Conservation (phyloP, 164 flowering plant species). For the Stephania yunnanensis region DNA sequence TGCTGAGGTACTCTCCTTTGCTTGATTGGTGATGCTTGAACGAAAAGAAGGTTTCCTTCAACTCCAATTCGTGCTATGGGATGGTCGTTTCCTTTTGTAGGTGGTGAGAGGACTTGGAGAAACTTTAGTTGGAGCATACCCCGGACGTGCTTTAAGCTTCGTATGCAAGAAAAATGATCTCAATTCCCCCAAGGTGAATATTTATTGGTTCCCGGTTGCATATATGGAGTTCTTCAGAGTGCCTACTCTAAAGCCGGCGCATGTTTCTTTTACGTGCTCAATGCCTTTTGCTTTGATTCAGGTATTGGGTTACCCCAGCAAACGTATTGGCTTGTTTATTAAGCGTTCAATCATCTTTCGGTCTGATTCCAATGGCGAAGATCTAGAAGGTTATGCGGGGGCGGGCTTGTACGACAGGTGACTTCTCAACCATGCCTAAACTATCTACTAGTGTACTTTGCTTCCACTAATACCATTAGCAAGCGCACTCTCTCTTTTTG, state of each 20-base stretch:
- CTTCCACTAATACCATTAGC: not conserved
- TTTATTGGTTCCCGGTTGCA: not conserved
- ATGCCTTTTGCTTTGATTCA: constrained; percentile 17
- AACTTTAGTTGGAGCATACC: constrained; percentile 98
- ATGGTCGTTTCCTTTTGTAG: constrained; percentile 25
- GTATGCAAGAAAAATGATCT: constrained; percentile 72
- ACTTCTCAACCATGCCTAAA: not conserved
- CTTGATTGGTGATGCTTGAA: not conserved
- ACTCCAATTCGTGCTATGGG: not conserved
- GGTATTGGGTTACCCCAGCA: constrained; percentile 95
- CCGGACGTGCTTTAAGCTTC: constrained; percentile 95
- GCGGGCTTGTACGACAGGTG: constrained; percentile 99
- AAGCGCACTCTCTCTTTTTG: not conserved
- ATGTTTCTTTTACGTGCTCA: not conserved
- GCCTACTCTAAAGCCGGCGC: no score
- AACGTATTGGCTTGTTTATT: constrained; percentile 88
- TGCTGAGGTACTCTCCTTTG: constrained; percentile 63
- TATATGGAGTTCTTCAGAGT: no score
- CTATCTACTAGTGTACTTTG: not conserved
- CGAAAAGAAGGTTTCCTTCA: not conserved
- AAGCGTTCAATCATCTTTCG: constrained; percentile 84
- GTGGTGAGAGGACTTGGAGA: constrained; percentile 98
- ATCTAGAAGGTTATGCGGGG: constrained; percentile 98
- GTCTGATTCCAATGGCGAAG: constrained; percentile 98
- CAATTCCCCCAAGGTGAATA: constrained; percentile 63